Evolutionary conservation across 306 rosid genomes (phyloP), one percentile per base, ranked within the genome.

Genomic region (Cucurbita pepo): DNA sequence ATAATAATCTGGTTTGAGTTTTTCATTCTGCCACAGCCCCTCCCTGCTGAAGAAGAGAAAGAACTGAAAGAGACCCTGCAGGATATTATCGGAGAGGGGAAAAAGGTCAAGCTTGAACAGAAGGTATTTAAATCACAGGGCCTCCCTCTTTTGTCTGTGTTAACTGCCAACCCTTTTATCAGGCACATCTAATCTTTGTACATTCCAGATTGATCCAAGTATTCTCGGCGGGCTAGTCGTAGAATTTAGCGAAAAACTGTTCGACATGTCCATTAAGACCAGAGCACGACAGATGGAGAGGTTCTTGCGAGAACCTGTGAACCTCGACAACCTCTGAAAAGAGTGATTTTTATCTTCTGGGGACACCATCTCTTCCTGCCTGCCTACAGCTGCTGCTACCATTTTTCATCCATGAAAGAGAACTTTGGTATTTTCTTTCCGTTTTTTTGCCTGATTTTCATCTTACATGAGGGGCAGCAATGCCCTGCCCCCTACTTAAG

Each of bases 201-300:
- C 74, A 16, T 77, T 58, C 54, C 83, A 94, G 99, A 89, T 94
- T 72, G 97, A 94, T 84, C 83, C 92, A 72, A 89, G 92, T 52
- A 91, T 91, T 21, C 83, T 91, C 76, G 97, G 96, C 14, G 99
- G 99, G 34, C 63, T 91, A 14, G 88, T 91, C 66, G 84, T 94
- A 36, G 95, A 91, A 69, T 94, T 91, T 69, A 79, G 64, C 67
- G 84, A 75, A 80, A 94, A 94, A 84, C 90, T 91, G 69, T 88
- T 94, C 45, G 99, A 94, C 84, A 87, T 91, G 95, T 94, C 97
- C 36, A 89, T 91, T n/a, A 90, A 64, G 90, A 86, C 88, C 10
- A 75, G 99, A 83, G 97, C 96, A 55, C 85, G 67, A 13, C 92
- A 94, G 82, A 91, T 91, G 97, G 99, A 91, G 85, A 87, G 99